Conservation (phyloP, 2,329 filamentous ascomycete genomes). For the Paecilomyces niveus region DNA sequence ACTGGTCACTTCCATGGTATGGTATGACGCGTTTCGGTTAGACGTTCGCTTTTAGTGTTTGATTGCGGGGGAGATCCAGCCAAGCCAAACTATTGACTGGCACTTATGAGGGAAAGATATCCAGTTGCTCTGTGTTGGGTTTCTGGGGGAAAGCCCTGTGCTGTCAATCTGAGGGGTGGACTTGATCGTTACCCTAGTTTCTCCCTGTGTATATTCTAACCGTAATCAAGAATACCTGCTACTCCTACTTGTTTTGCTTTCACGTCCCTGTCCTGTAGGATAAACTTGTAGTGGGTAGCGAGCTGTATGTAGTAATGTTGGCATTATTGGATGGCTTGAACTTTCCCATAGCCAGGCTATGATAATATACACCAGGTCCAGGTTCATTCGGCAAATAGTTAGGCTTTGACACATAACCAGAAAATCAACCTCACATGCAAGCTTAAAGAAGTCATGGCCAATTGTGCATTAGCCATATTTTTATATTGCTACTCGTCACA, state of each 20-base stretch:
- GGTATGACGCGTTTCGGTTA: conserved; percentile 13
- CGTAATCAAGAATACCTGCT: conserved; percentile 29
- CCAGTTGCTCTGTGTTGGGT: conserved; percentile 41
- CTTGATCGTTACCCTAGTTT: conserved; percentile 75
- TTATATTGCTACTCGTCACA: no score
- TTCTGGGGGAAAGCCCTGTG: conserved; percentile 97
- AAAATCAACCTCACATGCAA: no score
- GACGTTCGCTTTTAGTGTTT: conserved; percentile 13
- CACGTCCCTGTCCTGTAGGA: not conserved
- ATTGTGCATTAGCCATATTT: no score
- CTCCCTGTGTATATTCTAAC: conserved; percentile 31
- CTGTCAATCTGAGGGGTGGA: conserved; percentile 66
- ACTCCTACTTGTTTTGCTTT: not conserved
- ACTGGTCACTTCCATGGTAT: conserved; percentile 18
- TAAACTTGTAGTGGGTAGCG: not conserved
- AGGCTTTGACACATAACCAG: no score
- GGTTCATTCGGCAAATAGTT: no score
- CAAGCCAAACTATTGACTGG: conserved; percentile 54
- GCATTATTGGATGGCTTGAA: not conserved
- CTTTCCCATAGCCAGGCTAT: not conserved
- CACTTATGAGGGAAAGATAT: conserved; percentile 99
- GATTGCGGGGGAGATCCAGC: conserved; percentile 7
- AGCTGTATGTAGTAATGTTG: not conserved
- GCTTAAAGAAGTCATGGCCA: no score
- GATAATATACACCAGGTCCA: not conserved